A percentile compares a stretch with the other conserved stretches of the same genome.
Conservation (phyloP, 1,284 basidiomycete genomes). For the Puccinia polysora region DNA sequence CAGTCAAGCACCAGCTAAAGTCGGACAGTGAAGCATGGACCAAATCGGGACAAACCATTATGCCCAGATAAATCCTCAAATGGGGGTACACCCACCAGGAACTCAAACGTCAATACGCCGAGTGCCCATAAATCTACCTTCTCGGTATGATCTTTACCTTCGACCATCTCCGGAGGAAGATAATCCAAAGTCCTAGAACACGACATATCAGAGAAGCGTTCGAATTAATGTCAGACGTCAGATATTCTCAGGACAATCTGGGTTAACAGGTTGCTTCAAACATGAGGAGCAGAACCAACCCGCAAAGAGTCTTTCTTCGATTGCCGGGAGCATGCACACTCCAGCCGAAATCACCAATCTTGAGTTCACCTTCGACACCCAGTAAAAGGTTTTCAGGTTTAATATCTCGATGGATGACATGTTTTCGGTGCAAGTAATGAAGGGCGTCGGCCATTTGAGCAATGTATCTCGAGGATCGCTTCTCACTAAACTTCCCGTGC, state of each 20-base stretch:
- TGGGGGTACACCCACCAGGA: conserved; percentile 82
- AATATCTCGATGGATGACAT: conserved; percentile 98
- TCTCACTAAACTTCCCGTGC: conserved; percentile 77
- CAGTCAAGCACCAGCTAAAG: conserved; percentile 15
- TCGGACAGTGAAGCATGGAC: background rate
- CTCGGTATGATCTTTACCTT: conserved; percentile 76
- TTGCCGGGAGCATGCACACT: conserved; percentile 94
- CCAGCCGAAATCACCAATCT: conserved; percentile 99
- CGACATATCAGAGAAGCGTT: conserved; percentile 61
- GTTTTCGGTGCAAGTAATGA: conserved; percentile 85
- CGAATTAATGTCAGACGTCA: no score
- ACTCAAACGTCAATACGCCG: conserved; percentile 93
- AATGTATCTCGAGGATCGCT: conserved; percentile 78
- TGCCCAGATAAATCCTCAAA: conserved; percentile 82
- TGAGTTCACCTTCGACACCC: conserved; percentile 91
- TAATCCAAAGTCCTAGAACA: conserved; percentile 95
- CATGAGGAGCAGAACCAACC: conserved; percentile 13
- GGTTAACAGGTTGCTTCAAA: background rate
- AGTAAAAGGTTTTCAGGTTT: conserved; percentile 96
- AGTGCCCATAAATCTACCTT: conserved; percentile 95
- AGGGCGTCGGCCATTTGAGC: conserved; percentile 98
- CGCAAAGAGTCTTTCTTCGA: conserved; percentile 53
- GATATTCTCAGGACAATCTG: no score
- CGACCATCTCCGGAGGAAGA: conserved; percentile 97
- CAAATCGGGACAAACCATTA: conserved; percentile 59